Base-by-base conservation (phyloP, 1,284 basidiomycete genomes). In the Cystobasidium slooffiae region DNA sequence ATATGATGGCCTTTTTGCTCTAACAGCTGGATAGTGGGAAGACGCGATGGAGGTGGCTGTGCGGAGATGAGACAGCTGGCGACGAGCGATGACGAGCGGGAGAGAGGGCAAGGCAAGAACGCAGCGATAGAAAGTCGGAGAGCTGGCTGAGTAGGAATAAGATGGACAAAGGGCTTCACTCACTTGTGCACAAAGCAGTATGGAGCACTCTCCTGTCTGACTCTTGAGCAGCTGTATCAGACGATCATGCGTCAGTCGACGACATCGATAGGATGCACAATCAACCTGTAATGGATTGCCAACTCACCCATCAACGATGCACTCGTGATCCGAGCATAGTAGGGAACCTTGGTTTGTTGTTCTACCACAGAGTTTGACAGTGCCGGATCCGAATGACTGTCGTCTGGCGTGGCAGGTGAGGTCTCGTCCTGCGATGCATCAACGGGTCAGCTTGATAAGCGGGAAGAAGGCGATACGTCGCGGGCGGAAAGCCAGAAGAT, bases 151-250 rank as follows among this genome's bases (percentile, higher is more conserved):
- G 1, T 7, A 1, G 3, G 22, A 3, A 62, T n/a, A 62, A 39
- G 59, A 56, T 18, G 55, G 31, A 37, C 55, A 53, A 53, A 53
- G 52, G 52, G 16, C 37, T 37, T 1, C 22, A 73, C 70, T 73
- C 58, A 73, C 70, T 73, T 73, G 63, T 73, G 70, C 44, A 73
- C 70, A 65, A 73, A 73, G 70, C 70, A 73, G 70, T 73, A 73
- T 9, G 70, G 70, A 66, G 51, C 53, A 6, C 37, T 49, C 18
- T 73, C 62, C 53, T 73, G 70, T 43, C 70, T 65, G 51, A 65
- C 63, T 55, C 70, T 46, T 20, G 70, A 65, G 70, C 70, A 73
- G 31, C 70, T 72, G 58, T 44, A 44, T 4, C 37, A 56, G 18
- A 55, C n/a, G 18, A 63, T 49, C 37, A 41, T 62, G 44, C 47